Percentiles rank a stretch among this genome's conserved stretches.
These are phyloP conservation scores for Cronartium quercuum DNA, from an alignment of 1,284 basidiomycete species.

Conservation along the genomic window DNA sequence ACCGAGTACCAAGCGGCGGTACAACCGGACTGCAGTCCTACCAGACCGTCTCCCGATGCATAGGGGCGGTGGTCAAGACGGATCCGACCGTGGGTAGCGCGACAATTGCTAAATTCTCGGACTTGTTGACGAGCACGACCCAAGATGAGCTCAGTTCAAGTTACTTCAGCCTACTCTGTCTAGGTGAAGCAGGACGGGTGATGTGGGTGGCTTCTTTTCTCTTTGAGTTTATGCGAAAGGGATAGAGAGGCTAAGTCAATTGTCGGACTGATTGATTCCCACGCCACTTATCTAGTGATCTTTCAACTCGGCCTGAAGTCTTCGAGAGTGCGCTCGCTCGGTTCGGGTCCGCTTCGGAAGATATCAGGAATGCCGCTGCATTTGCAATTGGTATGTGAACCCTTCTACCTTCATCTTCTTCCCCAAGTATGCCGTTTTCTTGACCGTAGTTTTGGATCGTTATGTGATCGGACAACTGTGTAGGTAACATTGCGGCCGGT, in stretches of 20 bases:
- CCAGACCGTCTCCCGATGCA: constrained; percentile 69
- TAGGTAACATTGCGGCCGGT: constrained; percentile 89
- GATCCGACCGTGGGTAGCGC: constrained; percentile 1
- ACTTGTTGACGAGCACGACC: constrained; percentile 54
- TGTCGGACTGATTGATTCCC: neutral
- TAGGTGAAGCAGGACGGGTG: constrained; percentile 82
- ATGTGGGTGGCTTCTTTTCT: constrained; percentile 56
- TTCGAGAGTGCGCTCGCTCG: constrained; percentile 67
- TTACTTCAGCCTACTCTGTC: constrained; percentile 73
- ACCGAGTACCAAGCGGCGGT: constrained; percentile 3
- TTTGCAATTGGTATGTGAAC: constrained; percentile 68
- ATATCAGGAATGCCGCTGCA: constrained; percentile 76
- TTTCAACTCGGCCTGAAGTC: constrained; percentile 67
- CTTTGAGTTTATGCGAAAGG: neutral
- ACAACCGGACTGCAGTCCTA: constrained; percentile 49
- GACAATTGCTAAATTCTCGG: constrained; percentile 19
- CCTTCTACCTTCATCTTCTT: neutral
- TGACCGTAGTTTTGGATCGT: neutral
- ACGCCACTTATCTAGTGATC: constrained; percentile 58
- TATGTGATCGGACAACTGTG: neutral
- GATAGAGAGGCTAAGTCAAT: neutral
- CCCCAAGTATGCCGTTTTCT: neutral
- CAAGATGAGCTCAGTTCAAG: constrained; percentile 63
- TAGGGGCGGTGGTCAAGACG: constrained; percentile 54
- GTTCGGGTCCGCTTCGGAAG: constrained; percentile 71